Evolutionary conservation across 768 basidiomycete genomes (phyloP).

Genomic region (Xerocomus brunneocitrinus): DNA sequence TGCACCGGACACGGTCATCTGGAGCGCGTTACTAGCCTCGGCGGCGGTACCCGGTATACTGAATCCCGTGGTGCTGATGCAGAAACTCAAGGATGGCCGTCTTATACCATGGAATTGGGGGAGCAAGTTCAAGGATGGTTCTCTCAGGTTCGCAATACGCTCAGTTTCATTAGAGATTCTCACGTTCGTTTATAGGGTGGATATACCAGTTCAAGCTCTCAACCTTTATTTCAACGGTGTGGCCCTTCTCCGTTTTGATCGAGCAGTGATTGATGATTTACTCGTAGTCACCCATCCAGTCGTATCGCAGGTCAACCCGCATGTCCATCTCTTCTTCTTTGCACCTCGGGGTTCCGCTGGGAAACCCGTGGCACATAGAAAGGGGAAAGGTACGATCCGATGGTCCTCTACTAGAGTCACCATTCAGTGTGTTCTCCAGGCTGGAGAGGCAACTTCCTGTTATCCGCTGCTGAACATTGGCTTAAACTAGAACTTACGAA

Average conservation of each 20-base stretch:
- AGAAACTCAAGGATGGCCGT: conserved; percentile 75
- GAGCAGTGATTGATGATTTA: background rate
- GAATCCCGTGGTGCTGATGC: conserved; percentile 94
- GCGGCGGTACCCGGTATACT: conserved; percentile 95
- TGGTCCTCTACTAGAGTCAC: background rate
- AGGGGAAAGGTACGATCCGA: conserved; percentile 66
- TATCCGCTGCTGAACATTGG: conserved; percentile 92
- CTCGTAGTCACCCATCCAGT: conserved; percentile 80
- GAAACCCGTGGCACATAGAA: conserved; percentile 89
- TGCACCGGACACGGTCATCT: conserved; percentile 87
- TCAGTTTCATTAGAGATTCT: background rate
- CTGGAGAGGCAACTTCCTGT: conserved; percentile 92
- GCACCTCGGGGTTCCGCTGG: conserved; percentile 86
- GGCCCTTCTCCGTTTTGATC: background rate
- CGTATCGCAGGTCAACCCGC: conserved; percentile 90
- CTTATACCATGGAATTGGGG: conserved; percentile 94
- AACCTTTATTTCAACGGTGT: conserved; percentile 87
- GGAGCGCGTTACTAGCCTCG: conserved; percentile 78
- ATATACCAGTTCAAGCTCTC: conserved; percentile 87
- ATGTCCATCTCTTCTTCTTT: conserved; percentile 93
- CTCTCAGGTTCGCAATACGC: conserved; percentile 53
- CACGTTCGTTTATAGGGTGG: conserved; percentile 52
- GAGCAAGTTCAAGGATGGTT: conserved; percentile 90
- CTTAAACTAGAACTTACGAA: conserved; percentile 94
- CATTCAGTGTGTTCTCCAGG: conserved; percentile 38